Evolutionary conservation across 495 filamentous ascomycete species (phyloP).

Genomic region (Daldinia decipiens): DNA sequence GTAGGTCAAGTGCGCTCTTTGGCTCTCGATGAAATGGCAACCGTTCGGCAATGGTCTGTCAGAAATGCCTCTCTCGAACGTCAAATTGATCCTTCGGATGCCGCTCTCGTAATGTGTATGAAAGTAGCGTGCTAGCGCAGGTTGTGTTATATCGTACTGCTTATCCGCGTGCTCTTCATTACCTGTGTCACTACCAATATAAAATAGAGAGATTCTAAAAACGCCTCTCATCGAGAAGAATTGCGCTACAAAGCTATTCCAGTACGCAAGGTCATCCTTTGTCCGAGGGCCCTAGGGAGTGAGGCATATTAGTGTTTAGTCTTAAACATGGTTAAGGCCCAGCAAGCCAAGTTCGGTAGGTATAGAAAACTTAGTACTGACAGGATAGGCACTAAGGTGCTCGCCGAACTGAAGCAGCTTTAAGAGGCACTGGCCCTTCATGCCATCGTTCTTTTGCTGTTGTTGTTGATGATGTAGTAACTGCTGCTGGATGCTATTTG

Average conservation of each 20-base stretch:
- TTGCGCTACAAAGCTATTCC: conserved; percentile 76
- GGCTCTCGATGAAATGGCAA: conserved; percentile 71
- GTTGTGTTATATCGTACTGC: conserved; percentile 79
- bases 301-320: conserved; percentile 26
- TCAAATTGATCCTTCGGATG: conserved; percentile 80
- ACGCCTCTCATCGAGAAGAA: conserved; percentile 80
- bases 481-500: conserved; percentile 49
- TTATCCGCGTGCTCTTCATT: conserved; percentile 64
- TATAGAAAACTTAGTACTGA: conserved; percentile 50
- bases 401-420: conserved; percentile 76
- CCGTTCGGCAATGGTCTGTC: conserved; percentile 69
- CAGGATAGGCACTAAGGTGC: conserved; percentile 71
- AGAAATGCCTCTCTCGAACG: conserved; percentile 65
- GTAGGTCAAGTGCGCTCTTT: conserved; percentile 72
- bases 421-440: conserved; percentile 68
- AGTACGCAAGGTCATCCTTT: conserved; percentile 71
- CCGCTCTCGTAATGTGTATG: conserved; percentile 85
- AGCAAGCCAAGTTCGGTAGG: background rate
- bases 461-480: conserved; percentile 63
- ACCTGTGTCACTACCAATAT: conserved; percentile 44
- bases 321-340: background rate
- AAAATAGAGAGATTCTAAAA: conserved; percentile 70
- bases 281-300: conserved; percentile 61
- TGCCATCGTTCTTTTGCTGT: conserved; percentile 60
- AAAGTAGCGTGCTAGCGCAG: conserved; percentile 82